A percentile compares a stretch with the other conserved stretches of the same genome.
Conservation (phyloP, 345 rosid genomes). For the Aquilaria malaccensis region DNA sequence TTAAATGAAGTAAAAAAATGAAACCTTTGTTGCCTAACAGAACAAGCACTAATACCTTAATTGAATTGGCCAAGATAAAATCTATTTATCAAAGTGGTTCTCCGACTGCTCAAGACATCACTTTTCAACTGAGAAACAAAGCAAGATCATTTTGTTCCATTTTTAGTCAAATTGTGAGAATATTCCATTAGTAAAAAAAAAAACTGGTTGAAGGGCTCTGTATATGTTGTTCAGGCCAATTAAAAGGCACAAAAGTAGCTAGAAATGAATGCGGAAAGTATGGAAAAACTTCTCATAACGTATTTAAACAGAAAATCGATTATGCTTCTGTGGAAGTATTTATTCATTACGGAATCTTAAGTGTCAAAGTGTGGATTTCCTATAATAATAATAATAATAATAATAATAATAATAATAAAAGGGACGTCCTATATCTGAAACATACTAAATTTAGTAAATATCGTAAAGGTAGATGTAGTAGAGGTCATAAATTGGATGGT, state of each 20-base stretch:
- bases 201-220: background rate
- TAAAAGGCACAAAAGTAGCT: slow-evolving; percentile 10
- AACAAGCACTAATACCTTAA: slow-evolving; percentile 16
- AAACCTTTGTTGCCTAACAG: slow-evolving; percentile 14
- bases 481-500: too few species aligned
- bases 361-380: slow-evolving; percentile 19
- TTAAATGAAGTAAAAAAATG: slow-evolving; percentile 14
- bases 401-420: background rate
- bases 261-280: slow-evolving; percentile 9
- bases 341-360: slow-evolving; percentile 14
- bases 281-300: slow-evolving; percentile 5
- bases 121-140: too few species aligned
- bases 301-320: slow-evolving; percentile 12
- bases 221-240: slow-evolving; percentile 5
- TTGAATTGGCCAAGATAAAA: slow-evolving; percentile 10
- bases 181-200: slow-evolving; percentile 6
- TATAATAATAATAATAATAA: background rate
- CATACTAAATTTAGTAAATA: too few species aligned
- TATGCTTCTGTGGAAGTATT: slow-evolving; percentile 14
- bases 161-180: slow-evolving; percentile 8
- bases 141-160: background rate
- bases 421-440: background rate
- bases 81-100: slow-evolving; percentile 16
- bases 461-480: too few species aligned
- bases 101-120: slow-evolving; percentile 12